Conservation (phyloP, 2,329 filamentous ascomycete species). For the Coniochaeta hoffmannii region DNA sequence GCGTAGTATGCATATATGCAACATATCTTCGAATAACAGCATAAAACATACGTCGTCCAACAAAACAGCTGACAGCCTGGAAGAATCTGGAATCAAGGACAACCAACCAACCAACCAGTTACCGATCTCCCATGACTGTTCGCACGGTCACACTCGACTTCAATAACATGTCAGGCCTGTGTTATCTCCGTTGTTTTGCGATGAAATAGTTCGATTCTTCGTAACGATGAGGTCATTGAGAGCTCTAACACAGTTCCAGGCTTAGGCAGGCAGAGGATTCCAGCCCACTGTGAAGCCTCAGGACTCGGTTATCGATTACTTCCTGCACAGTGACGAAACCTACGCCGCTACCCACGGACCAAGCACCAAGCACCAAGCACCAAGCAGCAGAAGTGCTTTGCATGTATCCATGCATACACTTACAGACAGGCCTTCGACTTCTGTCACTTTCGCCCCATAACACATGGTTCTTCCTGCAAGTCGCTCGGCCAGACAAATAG, state of each 20-base stretch:
- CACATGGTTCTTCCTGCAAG: too few species aligned
- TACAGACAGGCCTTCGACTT: neutral
- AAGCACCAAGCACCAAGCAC: too few species aligned
- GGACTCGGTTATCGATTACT: too few species aligned
- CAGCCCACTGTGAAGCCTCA: too few species aligned
- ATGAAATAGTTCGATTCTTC: neutral
- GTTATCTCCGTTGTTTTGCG: neutral
- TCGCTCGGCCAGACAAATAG: too few species aligned
- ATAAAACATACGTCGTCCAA: neutral
- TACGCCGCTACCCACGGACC: neutral
- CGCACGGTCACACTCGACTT: too few species aligned
- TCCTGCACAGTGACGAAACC: neutral
- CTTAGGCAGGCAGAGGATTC: too few species aligned
- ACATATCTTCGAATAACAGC: neutral
- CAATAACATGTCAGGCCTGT: neutral
- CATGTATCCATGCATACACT: neutral
- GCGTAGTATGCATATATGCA: neutral
- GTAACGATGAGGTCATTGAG: neutral
- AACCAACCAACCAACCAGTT: too few species aligned
- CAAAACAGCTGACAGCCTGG: too few species aligned
- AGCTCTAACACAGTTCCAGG: neutral
- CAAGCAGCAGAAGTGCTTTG: neutral
- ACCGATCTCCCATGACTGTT: too few species aligned
- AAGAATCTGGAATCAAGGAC: too few species aligned
- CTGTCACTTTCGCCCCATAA: neutral